phyloP scores from a whole-genome alignment of 225 moss, liverwort and hornwort genomes.

The Climacium dendroides region DNA sequence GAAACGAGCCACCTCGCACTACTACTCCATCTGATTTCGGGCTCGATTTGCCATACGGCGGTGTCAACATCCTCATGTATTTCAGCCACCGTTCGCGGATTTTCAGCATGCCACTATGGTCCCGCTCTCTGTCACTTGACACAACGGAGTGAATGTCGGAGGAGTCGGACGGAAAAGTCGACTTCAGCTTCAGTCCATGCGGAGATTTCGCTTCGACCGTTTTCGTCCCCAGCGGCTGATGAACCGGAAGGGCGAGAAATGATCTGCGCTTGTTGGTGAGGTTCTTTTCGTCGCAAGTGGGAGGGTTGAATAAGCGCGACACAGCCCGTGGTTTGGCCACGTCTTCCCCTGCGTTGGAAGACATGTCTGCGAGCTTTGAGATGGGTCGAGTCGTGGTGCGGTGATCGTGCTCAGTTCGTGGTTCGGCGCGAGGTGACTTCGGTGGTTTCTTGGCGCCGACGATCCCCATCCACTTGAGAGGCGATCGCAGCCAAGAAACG shows the following conservation, averaged over 20 bases:
- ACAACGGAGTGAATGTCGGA: constrained; percentile 26
- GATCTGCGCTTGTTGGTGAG: constrained; percentile 7
- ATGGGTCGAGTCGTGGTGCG: not conserved
- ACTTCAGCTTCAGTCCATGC: constrained; percentile 21
- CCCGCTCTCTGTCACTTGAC: constrained; percentile 39
- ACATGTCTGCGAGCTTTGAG: constrained; percentile 6
- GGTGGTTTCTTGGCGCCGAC: constrained; percentile 53
- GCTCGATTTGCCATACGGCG: constrained; percentile 28
- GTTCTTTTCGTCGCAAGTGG: constrained; percentile 17
- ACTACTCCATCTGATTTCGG: constrained; percentile 6
- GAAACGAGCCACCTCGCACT: constrained; percentile 14
- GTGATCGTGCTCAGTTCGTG: constrained; percentile 1
- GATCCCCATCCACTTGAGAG: constrained; percentile 79
- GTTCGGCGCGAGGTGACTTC: constrained; percentile 13
- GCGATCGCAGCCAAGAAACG: constrained; percentile 57
- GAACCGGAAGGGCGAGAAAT: constrained; percentile 25
- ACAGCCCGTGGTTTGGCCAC: not conserved
- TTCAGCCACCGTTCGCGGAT: constrained; percentile 62
- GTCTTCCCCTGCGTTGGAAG: not conserved
- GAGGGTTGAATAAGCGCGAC: not conserved
- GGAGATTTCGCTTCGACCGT: not conserved
- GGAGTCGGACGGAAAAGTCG: constrained; percentile 9
- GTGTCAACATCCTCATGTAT: constrained; percentile 64
- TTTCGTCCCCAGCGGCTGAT: constrained; percentile 3
- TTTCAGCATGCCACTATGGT: constrained; percentile 24